These are phyloP conservation scores for Hypomontagnella submonticulosa DNA, from an alignment of 495 filamentous ascomycete species.

Conservation along the genomic window DNA sequence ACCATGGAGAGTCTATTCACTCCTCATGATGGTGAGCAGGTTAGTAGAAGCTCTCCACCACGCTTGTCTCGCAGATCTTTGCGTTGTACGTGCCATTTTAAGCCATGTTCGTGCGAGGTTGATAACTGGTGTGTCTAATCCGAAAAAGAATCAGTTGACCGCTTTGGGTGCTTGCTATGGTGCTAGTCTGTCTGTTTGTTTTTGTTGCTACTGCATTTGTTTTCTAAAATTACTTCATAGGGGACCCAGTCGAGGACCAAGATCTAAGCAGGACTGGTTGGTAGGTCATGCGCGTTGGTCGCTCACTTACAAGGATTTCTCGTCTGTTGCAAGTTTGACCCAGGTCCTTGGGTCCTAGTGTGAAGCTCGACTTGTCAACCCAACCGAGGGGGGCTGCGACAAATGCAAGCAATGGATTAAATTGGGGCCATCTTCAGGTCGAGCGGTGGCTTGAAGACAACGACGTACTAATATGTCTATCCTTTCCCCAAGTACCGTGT, in stretches of 20 bases:
- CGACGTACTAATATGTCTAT: slow-evolving; percentile 31
- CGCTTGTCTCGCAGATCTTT: slow-evolving; percentile 33
- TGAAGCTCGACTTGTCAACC: slow-evolving; percentile 42
- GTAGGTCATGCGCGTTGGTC: slow-evolving; percentile 43
- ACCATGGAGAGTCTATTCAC: slow-evolving; percentile 1
- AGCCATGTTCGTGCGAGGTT: slow-evolving; percentile 33
- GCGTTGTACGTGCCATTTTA: slow-evolving; percentile 28
- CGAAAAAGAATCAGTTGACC: slow-evolving; percentile 33
- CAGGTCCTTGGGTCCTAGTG: slow-evolving; percentile 37
- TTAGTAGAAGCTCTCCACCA: slow-evolving; percentile 24
- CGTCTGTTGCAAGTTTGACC: slow-evolving; percentile 36
- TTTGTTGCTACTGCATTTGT: slow-evolving; percentile 18
- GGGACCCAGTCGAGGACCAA: slow-evolving; percentile 30
- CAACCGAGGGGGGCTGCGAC: slow-evolving; percentile 35
- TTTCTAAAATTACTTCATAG: slow-evolving; percentile 43
- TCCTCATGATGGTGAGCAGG: slow-evolving; percentile 12
- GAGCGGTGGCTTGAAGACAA: slow-evolving; percentile 48
- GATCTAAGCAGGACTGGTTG: slow-evolving; percentile 35
- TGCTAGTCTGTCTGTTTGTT: slow-evolving; percentile 35
- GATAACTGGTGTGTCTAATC: slow-evolving; percentile 29
- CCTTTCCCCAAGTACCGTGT: slow-evolving; percentile 40
- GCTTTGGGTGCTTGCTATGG: slow-evolving; percentile 38
- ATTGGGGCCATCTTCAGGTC: slow-evolving; percentile 40
- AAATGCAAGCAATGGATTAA: slow-evolving; percentile 40
- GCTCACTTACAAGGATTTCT: slow-evolving; percentile 33